These are phyloP conservation scores for Chaetomiaceae sp. DNA, from an alignment of 2,329 filamentous ascomycete genomes.

Conservation along the genomic window DNA sequence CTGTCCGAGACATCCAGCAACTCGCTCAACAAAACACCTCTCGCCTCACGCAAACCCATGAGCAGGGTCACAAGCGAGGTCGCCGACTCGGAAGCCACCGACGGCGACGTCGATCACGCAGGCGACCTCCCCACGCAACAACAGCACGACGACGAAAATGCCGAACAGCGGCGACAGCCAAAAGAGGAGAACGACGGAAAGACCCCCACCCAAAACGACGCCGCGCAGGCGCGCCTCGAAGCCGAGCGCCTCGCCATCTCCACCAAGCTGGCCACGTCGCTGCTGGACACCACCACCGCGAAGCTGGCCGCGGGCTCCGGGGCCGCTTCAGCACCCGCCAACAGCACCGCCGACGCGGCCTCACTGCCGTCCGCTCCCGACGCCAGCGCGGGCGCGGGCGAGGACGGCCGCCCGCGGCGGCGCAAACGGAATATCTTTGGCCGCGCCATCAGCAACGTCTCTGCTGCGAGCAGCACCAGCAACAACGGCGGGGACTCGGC, in stretches of 20 bases:
- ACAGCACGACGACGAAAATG: conserved; percentile 9
- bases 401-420: conserved; percentile 11
- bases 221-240: conserved; percentile 7
- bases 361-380: background rate
- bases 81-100: conserved; percentile 38
- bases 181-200: background rate
- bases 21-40: conserved; percentile 36
- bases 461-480: conserved; percentile 37
- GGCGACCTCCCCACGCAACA: conserved; percentile 14
- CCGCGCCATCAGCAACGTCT: conserved; percentile 53
- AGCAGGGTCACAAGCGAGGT: conserved; percentile 35
- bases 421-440: conserved; percentile 49
- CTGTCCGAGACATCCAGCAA: conserved; percentile 38
- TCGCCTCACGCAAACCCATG: conserved; percentile 27
- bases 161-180: background rate
- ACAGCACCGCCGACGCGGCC: conserved; percentile 1
- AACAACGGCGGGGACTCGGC: conserved; percentile 1
- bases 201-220: conserved; percentile 3
- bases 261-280: conserved; percentile 34
- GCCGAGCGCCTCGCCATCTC: conserved; percentile 37
- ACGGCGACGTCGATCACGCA: conserved; percentile 19
- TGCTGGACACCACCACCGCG: conserved; percentile 32
- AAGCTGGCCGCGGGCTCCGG: no score
- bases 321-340: no score
- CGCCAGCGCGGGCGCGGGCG: background rate